phyloP scores from a whole-genome alignment of 2,329 filamentous ascomycete genomes.

The Phyllosticta citribraziliensis region DNA sequence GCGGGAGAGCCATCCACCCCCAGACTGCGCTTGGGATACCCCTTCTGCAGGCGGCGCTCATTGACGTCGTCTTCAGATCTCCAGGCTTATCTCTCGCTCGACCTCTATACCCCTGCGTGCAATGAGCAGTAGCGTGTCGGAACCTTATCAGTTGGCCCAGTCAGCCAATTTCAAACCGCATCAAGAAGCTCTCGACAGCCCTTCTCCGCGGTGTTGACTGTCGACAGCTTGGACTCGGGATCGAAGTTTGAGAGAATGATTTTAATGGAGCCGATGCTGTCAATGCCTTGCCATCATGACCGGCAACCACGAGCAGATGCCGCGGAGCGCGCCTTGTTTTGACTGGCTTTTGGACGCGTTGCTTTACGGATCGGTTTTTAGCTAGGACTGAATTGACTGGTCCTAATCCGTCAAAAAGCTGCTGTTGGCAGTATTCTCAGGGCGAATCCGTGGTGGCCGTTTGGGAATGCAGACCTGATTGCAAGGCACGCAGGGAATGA shows the following conservation, averaged over 20 bases:
- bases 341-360: neutral
- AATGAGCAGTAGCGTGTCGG: neutral
- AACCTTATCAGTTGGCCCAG: constrained; percentile 1
- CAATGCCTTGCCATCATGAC: neutral
- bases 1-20: neutral
- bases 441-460: neutral
- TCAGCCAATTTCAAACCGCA: constrained; percentile 1
- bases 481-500: neutral
- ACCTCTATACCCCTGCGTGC: neutral
- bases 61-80: neutral
- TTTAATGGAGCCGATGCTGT: neutral
- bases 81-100: neutral
- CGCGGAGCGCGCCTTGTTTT: neutral
- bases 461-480: neutral
- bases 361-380: neutral
- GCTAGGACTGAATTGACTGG: neutral
- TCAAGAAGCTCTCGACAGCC: neutral
- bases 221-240: neutral
- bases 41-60: neutral
- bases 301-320: neutral
- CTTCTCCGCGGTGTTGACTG: constrained; percentile 5
- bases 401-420: neutral
- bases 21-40: neutral
- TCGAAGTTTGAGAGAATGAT: neutral
- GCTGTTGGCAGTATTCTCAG: neutral